Conservation (phyloP, 768 basidiomycete species). For the Tubosaeta sp. region DNA sequence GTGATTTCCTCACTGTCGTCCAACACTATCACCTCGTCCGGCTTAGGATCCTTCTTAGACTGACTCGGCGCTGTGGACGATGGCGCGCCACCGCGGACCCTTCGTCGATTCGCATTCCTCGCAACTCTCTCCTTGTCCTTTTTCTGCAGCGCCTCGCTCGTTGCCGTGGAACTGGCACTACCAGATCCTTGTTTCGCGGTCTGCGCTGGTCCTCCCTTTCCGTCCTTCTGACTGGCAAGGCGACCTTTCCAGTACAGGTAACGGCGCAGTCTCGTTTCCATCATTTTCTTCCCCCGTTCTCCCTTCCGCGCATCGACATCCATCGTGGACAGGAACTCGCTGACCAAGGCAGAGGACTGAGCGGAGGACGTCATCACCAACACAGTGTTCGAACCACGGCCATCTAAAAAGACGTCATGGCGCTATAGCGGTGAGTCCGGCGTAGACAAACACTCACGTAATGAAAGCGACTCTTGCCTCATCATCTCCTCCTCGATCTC, state of each 20-base stretch:
- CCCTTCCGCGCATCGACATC: slow-evolving; percentile 55
- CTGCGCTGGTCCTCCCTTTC: slow-evolving; percentile 3
- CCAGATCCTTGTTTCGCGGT: slow-evolving; percentile 8
- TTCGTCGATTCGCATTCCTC: slow-evolving; percentile 57
- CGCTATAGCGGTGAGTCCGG: background rate
- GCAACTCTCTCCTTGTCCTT: slow-evolving; percentile 67
- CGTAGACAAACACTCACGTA: slow-evolving; percentile 9
- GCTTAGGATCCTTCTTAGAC: slow-evolving; percentile 8
- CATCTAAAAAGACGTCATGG: slow-evolving; percentile 15
- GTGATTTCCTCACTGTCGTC: slow-evolving; percentile 41
- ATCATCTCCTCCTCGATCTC: slow-evolving; percentile 89
- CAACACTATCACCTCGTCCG: slow-evolving; percentile 9
- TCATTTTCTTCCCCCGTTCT: slow-evolving; percentile 66
- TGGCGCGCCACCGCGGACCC: slow-evolving; percentile 72
- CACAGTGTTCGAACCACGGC: slow-evolving; percentile 65
- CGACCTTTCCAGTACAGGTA: slow-evolving; percentile 84
- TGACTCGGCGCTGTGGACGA: slow-evolving; percentile 8
- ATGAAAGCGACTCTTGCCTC: slow-evolving; percentile 45
- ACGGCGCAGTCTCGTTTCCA: slow-evolving; percentile 65
- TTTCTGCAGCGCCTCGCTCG: slow-evolving; percentile 73
- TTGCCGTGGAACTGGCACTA: slow-evolving; percentile 18
- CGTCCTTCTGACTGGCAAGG: slow-evolving; percentile 23
- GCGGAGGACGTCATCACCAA: slow-evolving; percentile 87
- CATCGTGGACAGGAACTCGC: slow-evolving; percentile 71
- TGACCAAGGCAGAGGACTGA: slow-evolving; percentile 66